A percentile compares a stretch with the other conserved stretches of the same genome.
These are phyloP conservation scores for Clitopilus hobsonii DNA, from an alignment of 768 basidiomycete species.

Conservation along the genomic window DNA sequence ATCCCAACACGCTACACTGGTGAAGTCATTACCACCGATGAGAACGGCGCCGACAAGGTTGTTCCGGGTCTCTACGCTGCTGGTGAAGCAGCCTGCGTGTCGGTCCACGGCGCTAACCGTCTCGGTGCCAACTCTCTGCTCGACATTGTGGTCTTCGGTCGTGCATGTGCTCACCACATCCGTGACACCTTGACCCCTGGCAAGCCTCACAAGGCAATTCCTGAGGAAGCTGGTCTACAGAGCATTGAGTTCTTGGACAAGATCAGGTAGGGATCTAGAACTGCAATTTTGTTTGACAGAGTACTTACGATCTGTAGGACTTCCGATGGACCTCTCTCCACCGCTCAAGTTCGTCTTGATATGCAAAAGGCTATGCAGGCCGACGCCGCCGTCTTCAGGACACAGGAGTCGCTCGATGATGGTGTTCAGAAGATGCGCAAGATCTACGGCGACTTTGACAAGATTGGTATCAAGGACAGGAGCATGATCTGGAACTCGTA, in stretches of 20 bases:
- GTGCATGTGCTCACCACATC: slow-evolving; percentile 98
- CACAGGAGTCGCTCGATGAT: slow-evolving; percentile 84
- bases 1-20: slow-evolving; percentile 99
- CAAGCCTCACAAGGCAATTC: slow-evolving; percentile 84
- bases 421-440: slow-evolving; percentile 83
- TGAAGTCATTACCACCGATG: slow-evolving; percentile 86
- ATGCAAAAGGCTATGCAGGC: slow-evolving; percentile 99
- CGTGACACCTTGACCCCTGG: slow-evolving; percentile 86
- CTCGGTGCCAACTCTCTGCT: slow-evolving; percentile 98
- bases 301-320: slow-evolving; percentile 39
- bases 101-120: slow-evolving; percentile 98
- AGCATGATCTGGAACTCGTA: slow-evolving; percentile 99
- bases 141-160: slow-evolving; percentile 98
- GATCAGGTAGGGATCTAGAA: slow-evolving; percentile 49
- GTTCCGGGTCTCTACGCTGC: slow-evolving; percentile 98
- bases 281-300: too few relatives aligned
- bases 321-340: slow-evolving; percentile 76
- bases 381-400: slow-evolving; percentile 98
- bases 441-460: slow-evolving; percentile 85
- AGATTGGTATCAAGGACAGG: slow-evolving; percentile 95
- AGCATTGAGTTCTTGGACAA: slow-evolving; percentile 87
- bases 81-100: slow-evolving; percentile 98
- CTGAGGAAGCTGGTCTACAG: slow-evolving; percentile 79
- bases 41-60: slow-evolving; percentile 86
- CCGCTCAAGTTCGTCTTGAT: slow-evolving; percentile 85